phyloP scores from a whole-genome alignment of 1,284 basidiomycete species.

The Marasmius oreades region DNA sequence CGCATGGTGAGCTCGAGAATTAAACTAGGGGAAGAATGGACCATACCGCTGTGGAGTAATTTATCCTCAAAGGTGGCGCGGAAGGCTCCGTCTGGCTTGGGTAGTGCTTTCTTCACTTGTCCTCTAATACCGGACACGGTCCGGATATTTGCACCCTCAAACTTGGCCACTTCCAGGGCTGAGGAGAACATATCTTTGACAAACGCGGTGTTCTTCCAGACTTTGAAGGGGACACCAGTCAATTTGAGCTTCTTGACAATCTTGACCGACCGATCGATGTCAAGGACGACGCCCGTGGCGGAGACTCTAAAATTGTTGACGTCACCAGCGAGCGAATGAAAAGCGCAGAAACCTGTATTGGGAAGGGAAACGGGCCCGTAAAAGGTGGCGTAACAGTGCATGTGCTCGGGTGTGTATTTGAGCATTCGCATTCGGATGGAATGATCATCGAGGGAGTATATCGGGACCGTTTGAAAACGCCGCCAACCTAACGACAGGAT shows the following conservation, averaged over 20 bases:
- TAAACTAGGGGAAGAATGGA: slow-evolving; percentile 17
- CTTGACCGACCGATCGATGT: slow-evolving; percentile 87
- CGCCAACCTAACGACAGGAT: slow-evolving; percentile 97
- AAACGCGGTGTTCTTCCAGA: slow-evolving; percentile 99
- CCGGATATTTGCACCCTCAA: slow-evolving; percentile 93
- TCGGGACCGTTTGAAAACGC: slow-evolving; percentile 91
- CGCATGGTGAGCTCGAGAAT: slow-evolving; percentile 7
- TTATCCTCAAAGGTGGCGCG: slow-evolving; percentile 99
- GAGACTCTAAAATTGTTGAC: slow-evolving; percentile 83
- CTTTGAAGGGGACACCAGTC: slow-evolving; percentile 93
- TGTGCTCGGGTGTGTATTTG: slow-evolving; percentile 99
- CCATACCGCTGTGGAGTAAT: slow-evolving; percentile 90
- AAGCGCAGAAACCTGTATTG: slow-evolving; percentile 98
- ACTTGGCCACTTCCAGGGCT: slow-evolving; percentile 94
- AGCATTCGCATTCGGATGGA: slow-evolving; percentile 98
- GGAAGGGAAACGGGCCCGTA: slow-evolving; percentile 88
- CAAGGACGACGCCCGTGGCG: slow-evolving; percentile 93
- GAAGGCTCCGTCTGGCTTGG: slow-evolving; percentile 94
- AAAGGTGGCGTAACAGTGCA: slow-evolving; percentile 98
- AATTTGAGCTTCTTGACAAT: slow-evolving; percentile 99
- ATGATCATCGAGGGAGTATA: slow-evolving; percentile 97
- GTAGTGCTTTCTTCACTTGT: slow-evolving; percentile 93
- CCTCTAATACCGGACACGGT: slow-evolving; percentile 97
- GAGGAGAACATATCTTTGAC: slow-evolving; percentile 97
- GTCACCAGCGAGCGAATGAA: slow-evolving; percentile 78